A percentile compares a stretch with the other conserved stretches of the same genome.
phyloP scores from a whole-genome alignment of 2,329 filamentous ascomycete genomes.

The Venturia carpophila region DNA sequence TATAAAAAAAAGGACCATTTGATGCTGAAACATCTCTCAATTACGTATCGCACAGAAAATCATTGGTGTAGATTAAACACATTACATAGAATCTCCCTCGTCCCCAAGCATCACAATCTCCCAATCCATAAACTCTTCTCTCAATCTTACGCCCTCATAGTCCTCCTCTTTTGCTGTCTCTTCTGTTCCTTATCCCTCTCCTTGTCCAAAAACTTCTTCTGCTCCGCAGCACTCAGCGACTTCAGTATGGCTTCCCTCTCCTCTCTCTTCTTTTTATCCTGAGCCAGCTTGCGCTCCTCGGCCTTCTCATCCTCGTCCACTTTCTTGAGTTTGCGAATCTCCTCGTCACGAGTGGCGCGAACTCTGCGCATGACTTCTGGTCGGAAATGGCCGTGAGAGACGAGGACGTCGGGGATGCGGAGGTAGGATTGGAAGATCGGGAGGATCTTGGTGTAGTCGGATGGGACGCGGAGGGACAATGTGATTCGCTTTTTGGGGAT shows the following conservation, averaged over 20 bases:
- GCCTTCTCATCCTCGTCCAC: slow-evolving; percentile 63
- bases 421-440: slow-evolving; percentile 77
- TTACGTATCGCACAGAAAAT: background rate
- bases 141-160: slow-evolving; percentile 18
- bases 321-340: slow-evolving; percentile 71
- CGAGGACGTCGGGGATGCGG: slow-evolving; percentile 75
- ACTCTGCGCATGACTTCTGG: slow-evolving; percentile 81
- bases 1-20: too few relatives aligned
- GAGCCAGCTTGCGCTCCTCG: slow-evolving; percentile 48
- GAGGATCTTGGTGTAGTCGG: slow-evolving; percentile 49
- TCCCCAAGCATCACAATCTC: background rate
- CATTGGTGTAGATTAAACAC: background rate
- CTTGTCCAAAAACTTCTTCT: slow-evolving; percentile 58
- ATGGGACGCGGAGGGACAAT: slow-evolving; percentile 64
- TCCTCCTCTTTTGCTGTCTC: slow-evolving; percentile 20
- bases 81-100: background rate
- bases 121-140: background rate
- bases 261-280: slow-evolving; percentile 65
- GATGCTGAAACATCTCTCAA: too few relatives aligned
- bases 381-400: slow-evolving; percentile 72
- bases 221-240: slow-evolving; percentile 54
- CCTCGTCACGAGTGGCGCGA: slow-evolving; percentile 68
- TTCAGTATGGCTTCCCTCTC: slow-evolving; percentile 65
- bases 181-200: slow-evolving; percentile 64
- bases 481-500: slow-evolving; percentile 77